Evolutionary conservation across 2,329 filamentous ascomycete species (phyloP).

Genomic region (Sphaerulina musiva): DNA sequence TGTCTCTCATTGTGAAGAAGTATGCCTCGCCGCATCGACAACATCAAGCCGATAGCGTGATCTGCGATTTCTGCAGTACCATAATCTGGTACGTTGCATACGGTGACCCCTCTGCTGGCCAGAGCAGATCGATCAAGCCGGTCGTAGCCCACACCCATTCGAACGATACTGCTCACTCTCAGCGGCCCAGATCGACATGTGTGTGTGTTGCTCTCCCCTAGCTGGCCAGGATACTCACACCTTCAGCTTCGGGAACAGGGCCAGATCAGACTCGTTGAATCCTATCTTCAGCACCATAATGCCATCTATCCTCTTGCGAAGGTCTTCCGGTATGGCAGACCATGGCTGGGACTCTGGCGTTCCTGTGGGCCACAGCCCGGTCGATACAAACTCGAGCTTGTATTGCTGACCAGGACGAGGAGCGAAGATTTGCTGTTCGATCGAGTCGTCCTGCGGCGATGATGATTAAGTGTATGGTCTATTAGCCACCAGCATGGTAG

Average conservation of each 20-base stretch:
- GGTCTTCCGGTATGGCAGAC: slow-evolving; percentile 26
- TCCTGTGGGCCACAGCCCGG: slow-evolving; percentile 22
- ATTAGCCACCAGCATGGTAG: not conserved
- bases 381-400: slow-evolving; percentile 26
- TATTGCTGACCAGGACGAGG: slow-evolving; percentile 21
- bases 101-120: slow-evolving; percentile 23
- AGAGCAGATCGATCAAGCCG: slow-evolving; percentile 28
- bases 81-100: slow-evolving; percentile 32
- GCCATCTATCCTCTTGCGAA: slow-evolving; percentile 26
- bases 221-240: slow-evolving; percentile 21
- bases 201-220: not conserved
- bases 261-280: slow-evolving; percentile 25
- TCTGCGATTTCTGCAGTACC: slow-evolving; percentile 32
- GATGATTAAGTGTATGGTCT: not conserved
- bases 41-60: slow-evolving; percentile 28
- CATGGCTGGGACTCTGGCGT: slow-evolving; percentile 24
- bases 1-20: slow-evolving; percentile 30
- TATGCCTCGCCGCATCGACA: slow-evolving; percentile 28
- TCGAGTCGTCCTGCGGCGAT: slow-evolving; percentile 18
- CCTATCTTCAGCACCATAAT: slow-evolving; percentile 29
- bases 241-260: slow-evolving; percentile 30
- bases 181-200: not conserved
- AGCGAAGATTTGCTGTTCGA: slow-evolving; percentile 29
- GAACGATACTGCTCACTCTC: slow-evolving; percentile 23
- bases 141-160: slow-evolving; percentile 33